Conservation (phyloP, 176 grass and related monocot species). For the Zea luxurians region DNA sequence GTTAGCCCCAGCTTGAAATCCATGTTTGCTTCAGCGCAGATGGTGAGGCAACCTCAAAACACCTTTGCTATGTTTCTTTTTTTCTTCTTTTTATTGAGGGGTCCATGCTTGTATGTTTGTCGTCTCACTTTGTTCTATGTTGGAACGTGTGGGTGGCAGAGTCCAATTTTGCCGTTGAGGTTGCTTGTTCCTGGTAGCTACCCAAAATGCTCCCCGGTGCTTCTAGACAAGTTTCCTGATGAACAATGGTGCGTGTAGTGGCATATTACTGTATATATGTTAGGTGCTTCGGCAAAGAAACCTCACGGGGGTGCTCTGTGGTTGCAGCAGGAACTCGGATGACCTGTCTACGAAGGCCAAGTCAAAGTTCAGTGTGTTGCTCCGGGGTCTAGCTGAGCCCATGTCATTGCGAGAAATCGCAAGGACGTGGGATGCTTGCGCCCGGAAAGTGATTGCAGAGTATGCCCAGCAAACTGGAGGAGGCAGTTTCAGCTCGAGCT, state of each 20-base stretch:
- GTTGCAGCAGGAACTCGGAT: conserved; percentile 59
- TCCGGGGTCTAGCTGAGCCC: conserved; percentile 69
- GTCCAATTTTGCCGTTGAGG: conserved; percentile 89
- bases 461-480: conserved; percentile 86
- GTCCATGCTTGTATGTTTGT: not conserved
- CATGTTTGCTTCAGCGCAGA: conserved; percentile 79
- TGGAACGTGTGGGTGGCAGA: conserved; percentile 48
- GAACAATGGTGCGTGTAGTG: conserved; percentile 63
- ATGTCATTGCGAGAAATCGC: conserved; percentile 87
- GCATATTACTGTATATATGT: not conserved
- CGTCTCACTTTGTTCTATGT: not conserved
- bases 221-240: conserved; percentile 83
- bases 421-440: conserved; percentile 82
- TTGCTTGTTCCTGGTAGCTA: conserved; percentile 91
- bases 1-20: conserved; percentile 87
- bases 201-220: conserved; percentile 86
- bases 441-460: conserved; percentile 69
- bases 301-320: conserved; percentile 29
- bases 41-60: conserved; percentile 54
- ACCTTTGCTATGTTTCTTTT: not conserved
- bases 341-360: conserved; percentile 78
- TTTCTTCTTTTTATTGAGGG: not conserved
- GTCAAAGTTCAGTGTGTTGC: conserved; percentile 63
- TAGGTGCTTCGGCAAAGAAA: not conserved
- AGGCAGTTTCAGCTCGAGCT: conserved; percentile 90